Conservation (phyloP, 176 grass and related monocot species). For the Leersia perrieri region DNA sequence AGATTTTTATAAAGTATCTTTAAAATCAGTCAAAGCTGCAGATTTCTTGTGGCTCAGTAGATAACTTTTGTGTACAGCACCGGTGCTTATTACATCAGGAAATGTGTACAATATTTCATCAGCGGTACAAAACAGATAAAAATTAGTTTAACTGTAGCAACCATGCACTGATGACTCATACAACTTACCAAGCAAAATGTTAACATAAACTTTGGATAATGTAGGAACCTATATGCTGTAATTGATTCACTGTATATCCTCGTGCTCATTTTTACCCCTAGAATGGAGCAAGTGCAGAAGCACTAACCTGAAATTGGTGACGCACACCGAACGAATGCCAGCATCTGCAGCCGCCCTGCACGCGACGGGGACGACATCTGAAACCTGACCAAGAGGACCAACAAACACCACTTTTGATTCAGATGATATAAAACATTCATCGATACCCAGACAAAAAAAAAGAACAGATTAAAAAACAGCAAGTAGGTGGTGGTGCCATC, state of each 20-base stretch:
- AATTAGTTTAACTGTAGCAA: not conserved
- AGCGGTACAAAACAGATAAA: not conserved
- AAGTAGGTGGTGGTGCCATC: not conserved
- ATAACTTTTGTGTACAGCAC: not conserved
- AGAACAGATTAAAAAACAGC: not conserved
- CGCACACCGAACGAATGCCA: slow-evolving; percentile 90
- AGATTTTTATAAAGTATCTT: not conserved
- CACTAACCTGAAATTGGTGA: slow-evolving; percentile 89
- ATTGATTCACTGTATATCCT: not conserved
- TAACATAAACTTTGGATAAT: not conserved
- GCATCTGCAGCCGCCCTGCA: slow-evolving; percentile 88
- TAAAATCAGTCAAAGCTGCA: not conserved
- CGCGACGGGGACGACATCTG: slow-evolving; percentile 91
- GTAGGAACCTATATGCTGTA: not conserved
- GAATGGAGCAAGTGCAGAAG: not conserved
- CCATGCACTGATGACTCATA: not conserved
- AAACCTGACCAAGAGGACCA: slow-evolving; percentile 59
- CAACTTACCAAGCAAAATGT: not conserved
- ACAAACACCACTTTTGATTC: slow-evolving; percentile 5
- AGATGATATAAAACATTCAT: not conserved
- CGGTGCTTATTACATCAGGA: not conserved
- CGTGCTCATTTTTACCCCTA: not conserved
- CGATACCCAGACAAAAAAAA: not conserved
- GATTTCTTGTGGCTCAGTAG: not conserved
- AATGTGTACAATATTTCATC: not conserved